A percentile compares a stretch with the other conserved stretches of the same genome.
Conservation (phyloP, 176 grass and related monocot genomes). For the Rhynchospora pubera region DNA sequence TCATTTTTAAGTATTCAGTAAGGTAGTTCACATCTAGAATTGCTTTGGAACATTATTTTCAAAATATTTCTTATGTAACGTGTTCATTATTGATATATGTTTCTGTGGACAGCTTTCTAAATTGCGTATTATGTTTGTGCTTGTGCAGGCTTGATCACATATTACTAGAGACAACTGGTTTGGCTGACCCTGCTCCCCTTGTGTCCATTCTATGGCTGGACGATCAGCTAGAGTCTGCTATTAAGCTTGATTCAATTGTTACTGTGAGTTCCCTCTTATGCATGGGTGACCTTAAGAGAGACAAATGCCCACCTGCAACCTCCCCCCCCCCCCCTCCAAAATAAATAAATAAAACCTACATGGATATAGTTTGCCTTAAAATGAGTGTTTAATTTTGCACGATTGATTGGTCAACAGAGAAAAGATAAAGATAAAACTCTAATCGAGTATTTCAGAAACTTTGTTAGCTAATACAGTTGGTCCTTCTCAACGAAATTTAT, state of each 20-base stretch:
- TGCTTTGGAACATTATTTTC: neutral
- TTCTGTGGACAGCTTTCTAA: neutral
- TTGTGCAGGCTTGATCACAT: slow-evolving; percentile 87
- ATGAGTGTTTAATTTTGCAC: too few relatives aligned
- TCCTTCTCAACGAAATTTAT: neutral
- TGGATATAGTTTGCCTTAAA: neutral
- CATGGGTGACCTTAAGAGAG: neutral
- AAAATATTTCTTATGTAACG: neutral
- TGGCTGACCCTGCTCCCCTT: slow-evolving; percentile 90
- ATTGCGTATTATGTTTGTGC: neutral
- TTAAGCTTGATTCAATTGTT: slow-evolving; percentile 86
- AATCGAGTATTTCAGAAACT: neutral
- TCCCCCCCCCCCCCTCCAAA: neutral
- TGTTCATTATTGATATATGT: neutral
- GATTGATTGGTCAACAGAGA: neutral
- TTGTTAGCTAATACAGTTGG: neutral
- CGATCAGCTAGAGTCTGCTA: slow-evolving; percentile 80
- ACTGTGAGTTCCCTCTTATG: slow-evolving; percentile 51
- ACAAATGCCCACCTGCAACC: too few relatives aligned
- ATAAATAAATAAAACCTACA: neutral
- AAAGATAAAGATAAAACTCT: neutral
- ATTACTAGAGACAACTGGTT: slow-evolving; percentile 93
- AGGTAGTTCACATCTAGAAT: neutral
- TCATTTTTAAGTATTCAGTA: neutral
- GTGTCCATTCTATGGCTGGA: slow-evolving; percentile 91